Base-by-base conservation (phyloP, 2,329 filamentous ascomycete species). In the Endoconidiophora polonica region DNA sequence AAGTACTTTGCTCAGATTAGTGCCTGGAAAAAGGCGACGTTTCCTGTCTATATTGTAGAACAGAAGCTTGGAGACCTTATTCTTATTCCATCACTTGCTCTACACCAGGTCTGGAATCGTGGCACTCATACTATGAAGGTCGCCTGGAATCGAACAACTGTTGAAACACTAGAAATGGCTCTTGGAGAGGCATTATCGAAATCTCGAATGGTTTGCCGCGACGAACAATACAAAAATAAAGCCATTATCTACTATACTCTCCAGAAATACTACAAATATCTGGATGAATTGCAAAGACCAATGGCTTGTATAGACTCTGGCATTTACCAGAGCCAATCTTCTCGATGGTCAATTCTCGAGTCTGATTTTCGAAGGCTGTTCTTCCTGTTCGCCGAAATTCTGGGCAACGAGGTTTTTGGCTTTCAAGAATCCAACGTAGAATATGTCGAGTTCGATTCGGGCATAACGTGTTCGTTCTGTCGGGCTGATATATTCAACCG, bases 151-250 rank as follows among this genome's bases (percentile, higher is more conserved):
- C 77, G 91, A 23, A 95, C 86, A 0, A 95, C 88, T 0, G 83
- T 84, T 2, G 87, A 96, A 59, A 96, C 91, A 0, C 72, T 98
- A 3, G 83, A 90, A 56, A 70, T 93, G 62, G 91, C 90, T 0
- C 64, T 96, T 18, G 74, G 79, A 53, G 91, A 96, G 66, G 87
- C 90, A 0, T 71, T 98, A 2, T 87, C 88, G 0, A 86, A 87
- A 57, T 86, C 88, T 7, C 77, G 87, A 10, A 76, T 95, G 57
- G 90, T 96, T 2, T 96, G 91, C 61, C 83, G 91, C 37, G 91
- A 98, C 57, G 91, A 98, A 62, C 90, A 96, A 63, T 98, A 98
- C 70, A 96, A 96, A 63, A 95, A 94, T 67, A 96, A 96, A 62
- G 86, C 88, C 4, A 95, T 96, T 52, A 73, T 95, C 42, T 94